A percentile compares a stretch with the other conserved stretches of the same genome.
Conservation (phyloP, 129 eudicot genomes). For the Glebionis coronaria region DNA sequence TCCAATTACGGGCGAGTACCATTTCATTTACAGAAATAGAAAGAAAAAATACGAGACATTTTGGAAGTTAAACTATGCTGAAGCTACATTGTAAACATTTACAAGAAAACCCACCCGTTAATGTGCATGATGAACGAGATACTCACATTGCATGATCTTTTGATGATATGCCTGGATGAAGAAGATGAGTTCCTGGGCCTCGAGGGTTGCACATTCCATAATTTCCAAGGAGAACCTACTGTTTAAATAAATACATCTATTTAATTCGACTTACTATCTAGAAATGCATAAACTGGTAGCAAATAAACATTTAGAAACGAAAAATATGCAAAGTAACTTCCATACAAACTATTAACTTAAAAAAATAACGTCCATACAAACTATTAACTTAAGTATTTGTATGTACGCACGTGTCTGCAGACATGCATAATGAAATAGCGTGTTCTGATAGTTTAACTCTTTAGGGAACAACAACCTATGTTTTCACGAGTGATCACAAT, state of each 20-base stretch:
- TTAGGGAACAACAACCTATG: not conserved
- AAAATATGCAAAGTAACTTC: not conserved
- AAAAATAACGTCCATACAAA: no score
- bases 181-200: constrained; percentile 46
- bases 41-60: not conserved
- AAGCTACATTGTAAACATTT: constrained; percentile 28
- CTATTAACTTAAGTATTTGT: no score
- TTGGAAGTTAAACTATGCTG: constrained; percentile 17
- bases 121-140: not conserved
- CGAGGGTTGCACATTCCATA: constrained; percentile 53
- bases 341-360: not conserved
- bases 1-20: not conserved
- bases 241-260: not conserved
- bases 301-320: constrained; percentile 4
- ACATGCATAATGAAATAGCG: not conserved
- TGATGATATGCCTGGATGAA: constrained; percentile 48
- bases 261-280: not conserved
- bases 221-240: not conserved
- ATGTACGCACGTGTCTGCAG: no score
- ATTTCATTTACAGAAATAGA: constrained; percentile 1
- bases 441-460: not conserved
- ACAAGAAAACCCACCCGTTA: constrained; percentile 25
- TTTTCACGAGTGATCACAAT: no score
- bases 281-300: not conserved
- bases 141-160: constrained; percentile 68